Evolutionary conservation across 306 rosid genomes (phyloP), one percentile per base, ranked within the genome.

Genomic region (Cicer pinnatifidum): DNA sequence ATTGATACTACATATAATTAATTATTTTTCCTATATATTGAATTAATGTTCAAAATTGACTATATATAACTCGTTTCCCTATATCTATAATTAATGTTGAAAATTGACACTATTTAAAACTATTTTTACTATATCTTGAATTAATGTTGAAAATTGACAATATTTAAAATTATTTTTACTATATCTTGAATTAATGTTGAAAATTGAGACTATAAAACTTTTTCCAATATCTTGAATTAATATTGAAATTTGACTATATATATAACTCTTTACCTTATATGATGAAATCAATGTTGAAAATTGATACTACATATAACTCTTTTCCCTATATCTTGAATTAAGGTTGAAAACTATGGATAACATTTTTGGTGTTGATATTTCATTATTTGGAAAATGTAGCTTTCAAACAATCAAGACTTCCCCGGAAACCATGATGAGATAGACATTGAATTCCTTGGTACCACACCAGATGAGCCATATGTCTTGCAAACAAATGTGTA

Each of bases 361-460:
- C 59, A n/a, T 56, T 48, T 56, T 28, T 40, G 1, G 6, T 73
- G 17, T 37, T 62, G 16, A 62, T 72, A 15, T 51, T 69, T 52
- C 2, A 19, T 33, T 6, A 23, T 54, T 79, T 78, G 80, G 37
- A 50, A 61, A 72, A 39, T 66, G 62, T 72, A 91, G 97, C 97
- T 94, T 71, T 94, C 99, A n/a, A 94, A 94, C 89, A 88, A 87
- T 35, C 84, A 94, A 82, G 89, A 87, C 54, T 78, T 70, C 82
- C 96, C 90, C 0, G 92, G 96, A 45, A 83, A 90, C 85, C 99
- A 94, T 62, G 99, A 94, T 16, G 99, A 94, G 78, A 74, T 94
- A 2, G 99, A 90, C 80, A 85, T 94, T 35, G 99, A 94, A 83
- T 91, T 94, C 77, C 84, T 94, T 3, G 97, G 99, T 11, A 91